These are phyloP conservation scores for Papiliotrema terrestris DNA, from an alignment of 1,284 basidiomycete species.

Conservation along the genomic window DNA sequence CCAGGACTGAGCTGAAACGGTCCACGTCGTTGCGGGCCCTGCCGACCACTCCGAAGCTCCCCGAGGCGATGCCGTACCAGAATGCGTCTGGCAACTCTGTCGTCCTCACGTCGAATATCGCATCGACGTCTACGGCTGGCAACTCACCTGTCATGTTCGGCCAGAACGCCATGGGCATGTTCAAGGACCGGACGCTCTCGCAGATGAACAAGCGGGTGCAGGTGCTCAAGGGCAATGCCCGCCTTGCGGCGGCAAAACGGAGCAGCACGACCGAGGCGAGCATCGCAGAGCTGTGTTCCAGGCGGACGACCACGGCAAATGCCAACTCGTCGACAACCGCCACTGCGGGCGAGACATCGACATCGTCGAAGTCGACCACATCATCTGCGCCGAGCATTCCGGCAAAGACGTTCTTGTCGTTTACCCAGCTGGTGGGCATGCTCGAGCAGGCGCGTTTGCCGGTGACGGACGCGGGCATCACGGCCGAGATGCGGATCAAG, in stretches of 20 bases:
- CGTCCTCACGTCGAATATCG: slow-evolving; percentile 80
- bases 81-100: slow-evolving; percentile 96
- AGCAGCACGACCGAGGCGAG: background rate
- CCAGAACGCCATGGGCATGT: slow-evolving; percentile 23
- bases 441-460: slow-evolving; percentile 29
- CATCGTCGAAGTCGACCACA: background rate
- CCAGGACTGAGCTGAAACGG: slow-evolving; percentile 25
- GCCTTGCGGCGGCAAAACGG: slow-evolving; percentile 21
- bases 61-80: slow-evolving; percentile 52
- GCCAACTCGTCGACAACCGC: background rate
- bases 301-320: background rate
- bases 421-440: slow-evolving; percentile 41
- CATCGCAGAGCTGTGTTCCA: background rate
- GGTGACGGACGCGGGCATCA: slow-evolving; percentile 17
- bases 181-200: slow-evolving; percentile 41
- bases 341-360: background rate
- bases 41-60: slow-evolving; percentile 26
- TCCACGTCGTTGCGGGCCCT: slow-evolving; percentile 29
- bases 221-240: slow-evolving; percentile 46
- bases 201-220: slow-evolving; percentile 50
- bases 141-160: slow-evolving; percentile 27
- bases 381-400: background rate
- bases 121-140: slow-evolving; percentile 67
- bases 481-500: slow-evolving; percentile 25
- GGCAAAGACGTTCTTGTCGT: slow-evolving; percentile 34